These are phyloP conservation scores for Fusarium udum DNA, from an alignment of 2,329 filamentous ascomycete genomes.

Conservation along the genomic window DNA sequence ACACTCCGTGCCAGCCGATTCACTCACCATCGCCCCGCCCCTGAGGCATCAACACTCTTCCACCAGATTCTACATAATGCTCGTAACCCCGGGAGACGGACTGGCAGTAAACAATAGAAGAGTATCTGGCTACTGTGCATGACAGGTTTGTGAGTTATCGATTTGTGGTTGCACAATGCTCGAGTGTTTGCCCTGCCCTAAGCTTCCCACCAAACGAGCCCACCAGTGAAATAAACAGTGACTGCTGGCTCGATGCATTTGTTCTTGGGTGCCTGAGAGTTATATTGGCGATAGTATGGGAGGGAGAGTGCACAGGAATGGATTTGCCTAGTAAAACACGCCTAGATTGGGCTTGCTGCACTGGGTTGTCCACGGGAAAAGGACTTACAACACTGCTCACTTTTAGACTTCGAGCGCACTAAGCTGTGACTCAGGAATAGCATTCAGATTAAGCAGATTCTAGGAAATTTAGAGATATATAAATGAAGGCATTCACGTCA, in stretches of 20 bases:
- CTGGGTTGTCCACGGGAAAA: background rate
- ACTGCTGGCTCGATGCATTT: background rate
- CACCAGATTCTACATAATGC: background rate
- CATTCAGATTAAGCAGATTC: fast-evolving
- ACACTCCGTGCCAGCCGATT: background rate
- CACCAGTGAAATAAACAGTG: background rate
- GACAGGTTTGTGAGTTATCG: background rate
- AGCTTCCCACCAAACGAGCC: background rate
- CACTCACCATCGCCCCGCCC: background rate
- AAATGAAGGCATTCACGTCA: conserved; percentile 2
- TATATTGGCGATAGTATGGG: fast-evolving
- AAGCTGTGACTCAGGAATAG: background rate
- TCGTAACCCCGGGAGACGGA: background rate
- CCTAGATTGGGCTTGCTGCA: background rate
- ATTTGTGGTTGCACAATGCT: background rate
- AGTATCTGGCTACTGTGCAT: fast-evolving
- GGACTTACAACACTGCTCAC: background rate
- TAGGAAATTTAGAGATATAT: background rate
- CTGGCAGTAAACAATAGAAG: background rate
- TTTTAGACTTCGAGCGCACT: background rate
- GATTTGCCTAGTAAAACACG: background rate
- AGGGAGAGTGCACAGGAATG: background rate
- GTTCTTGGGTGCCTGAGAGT: fast-evolving
- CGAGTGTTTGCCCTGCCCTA: conserved; percentile 14
- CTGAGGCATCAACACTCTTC: conserved; percentile 5